Conservation (phyloP, 2,329 filamentous ascomycete species). For the Neopestalotiopsis clavispora region DNA sequence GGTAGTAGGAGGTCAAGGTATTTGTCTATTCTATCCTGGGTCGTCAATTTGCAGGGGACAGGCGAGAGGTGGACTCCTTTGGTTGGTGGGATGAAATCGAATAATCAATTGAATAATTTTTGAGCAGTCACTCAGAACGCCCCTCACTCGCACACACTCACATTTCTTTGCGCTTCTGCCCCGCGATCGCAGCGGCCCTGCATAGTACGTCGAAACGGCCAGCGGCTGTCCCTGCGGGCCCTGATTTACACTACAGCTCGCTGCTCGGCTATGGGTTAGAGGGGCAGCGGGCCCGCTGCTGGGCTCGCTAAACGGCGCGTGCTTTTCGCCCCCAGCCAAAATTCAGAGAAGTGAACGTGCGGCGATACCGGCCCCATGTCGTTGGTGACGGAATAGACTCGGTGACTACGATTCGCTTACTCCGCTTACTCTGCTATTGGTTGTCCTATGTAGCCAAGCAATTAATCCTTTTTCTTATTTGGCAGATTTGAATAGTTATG, state of each 20-base stretch:
- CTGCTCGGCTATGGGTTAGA: not conserved
- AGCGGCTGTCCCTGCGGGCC: not conserved
- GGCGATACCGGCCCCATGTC: conserved; percentile 10
- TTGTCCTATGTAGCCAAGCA: too few relatives aligned
- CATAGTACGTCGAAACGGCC: not conserved
- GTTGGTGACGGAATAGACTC: not conserved
- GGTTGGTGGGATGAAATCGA: not conserved
- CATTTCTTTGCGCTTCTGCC: not conserved
- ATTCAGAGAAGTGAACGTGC: not conserved
- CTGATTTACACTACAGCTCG: not conserved
- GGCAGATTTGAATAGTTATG: not conserved
- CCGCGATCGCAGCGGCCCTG: not conserved
- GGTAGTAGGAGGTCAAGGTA: not conserved
- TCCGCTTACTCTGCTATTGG: conserved; percentile 10
- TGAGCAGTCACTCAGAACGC: not conserved
- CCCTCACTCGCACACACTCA: too few relatives aligned
- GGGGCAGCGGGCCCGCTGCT: not conserved
- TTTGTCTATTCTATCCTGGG: not conserved
- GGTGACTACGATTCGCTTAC: not conserved
- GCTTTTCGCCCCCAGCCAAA: conserved; percentile 7
- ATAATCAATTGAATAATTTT: not conserved
- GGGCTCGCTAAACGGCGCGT: not conserved
- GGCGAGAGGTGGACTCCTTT: not conserved
- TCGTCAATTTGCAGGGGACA: not conserved
- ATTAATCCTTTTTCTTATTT: not conserved